Base-by-base conservation (phyloP, 2,329 filamentous ascomycete species). In the Truncatella angustata region DNA sequence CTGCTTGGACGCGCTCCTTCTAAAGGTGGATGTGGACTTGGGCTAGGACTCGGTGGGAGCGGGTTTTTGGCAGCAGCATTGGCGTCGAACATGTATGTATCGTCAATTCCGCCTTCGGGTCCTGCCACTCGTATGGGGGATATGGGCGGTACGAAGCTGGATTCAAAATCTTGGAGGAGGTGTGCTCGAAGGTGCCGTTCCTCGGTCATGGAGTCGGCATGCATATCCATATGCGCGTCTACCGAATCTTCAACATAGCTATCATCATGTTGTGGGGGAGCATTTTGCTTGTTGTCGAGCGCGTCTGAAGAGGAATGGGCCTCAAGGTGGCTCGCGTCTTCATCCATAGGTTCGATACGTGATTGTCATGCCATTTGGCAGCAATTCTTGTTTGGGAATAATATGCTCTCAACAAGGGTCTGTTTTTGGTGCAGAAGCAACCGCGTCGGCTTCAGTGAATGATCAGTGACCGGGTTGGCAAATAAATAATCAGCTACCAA, bases 91-190 rank as follows among this genome's bases (percentile, higher is more conserved):
- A 84, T 67, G 60, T 76, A 86, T 21, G 81, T 83, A 63, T 85
- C 82, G 68, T 85, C 81, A 51, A 74, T 64, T 44, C 75, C 80
- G 56, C 70, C 71, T 30, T 72, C 68, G 9, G 73, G 67, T 47
- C 75, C 70, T 32, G 73, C 43, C n/a, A 62, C 56, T 14, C 60
- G 74, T 43, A 85, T 75, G 11, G 83, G 82, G 6, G 83, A 86
- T 5, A 80, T 64, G 5, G 77, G 75, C 2, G 80, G 78, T 50
- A 84, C 64, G 61, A 87, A 87, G 68, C 84, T 87, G 30, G 84
- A 86, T 62, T 87, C 84, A 56, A 86, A 76, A 60, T 87, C 84
- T 59, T 80, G 75, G 18, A 87, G 66, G 18, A 87, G 66, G 61
- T 86, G 82, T 51, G 77, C 75, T 55, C 76, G 73, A 18, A 84